Base-by-base conservation (phyloP, 192 early-diverging fungal genomes). In the Linnemannia elongata region DNA sequence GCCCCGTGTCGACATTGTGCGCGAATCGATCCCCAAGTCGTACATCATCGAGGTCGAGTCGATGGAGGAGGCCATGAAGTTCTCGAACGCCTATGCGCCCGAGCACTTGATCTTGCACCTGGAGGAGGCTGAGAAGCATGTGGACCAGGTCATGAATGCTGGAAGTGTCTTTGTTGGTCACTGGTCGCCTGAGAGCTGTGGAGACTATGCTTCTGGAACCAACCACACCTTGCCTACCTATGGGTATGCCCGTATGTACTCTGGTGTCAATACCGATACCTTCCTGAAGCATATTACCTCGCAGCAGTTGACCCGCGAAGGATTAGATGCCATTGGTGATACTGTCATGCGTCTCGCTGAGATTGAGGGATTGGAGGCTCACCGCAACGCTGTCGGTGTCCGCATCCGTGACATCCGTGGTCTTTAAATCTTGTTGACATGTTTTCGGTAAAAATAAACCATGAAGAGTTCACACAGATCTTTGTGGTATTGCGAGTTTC, bases 201-300 rank as follows among this genome's bases (percentile, higher is more conserved):
- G 99, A 74, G 99, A 99, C 88, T 99, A 99, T 90, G 99, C 99
- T 6, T 98, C 97, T 0, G 99, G 99, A 69, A 99, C 99, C 24
- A 99, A 99, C 93, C 99, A 99, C 91, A 99, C 99, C 5, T 90
- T 99, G 78, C 99, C 99, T 24, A 99, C 98, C 2, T 99, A 99
- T 84, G 99, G 99, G 41, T 99, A 97, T 89, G 96, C 99, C 30
- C 91, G 94, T 75, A 99, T 99, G 97, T 99, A 99, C 91, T 98
- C 97, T 78, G 99, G 99, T 39, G 98, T 99, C 38, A 99, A 97
- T 90, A 99, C 98, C 13, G 91, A 91, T 39, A 97, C 98, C 0
- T 99, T 99, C 91, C 86, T 99, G 72, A 99, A 99, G 90, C 96
- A 99, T 84, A 98, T 99, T 36, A 99, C 99, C 2, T 90, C 96